Evolutionary conservation across 106 monocot genomes (phyloP).

Genomic region (Chionographis japonica): DNA sequence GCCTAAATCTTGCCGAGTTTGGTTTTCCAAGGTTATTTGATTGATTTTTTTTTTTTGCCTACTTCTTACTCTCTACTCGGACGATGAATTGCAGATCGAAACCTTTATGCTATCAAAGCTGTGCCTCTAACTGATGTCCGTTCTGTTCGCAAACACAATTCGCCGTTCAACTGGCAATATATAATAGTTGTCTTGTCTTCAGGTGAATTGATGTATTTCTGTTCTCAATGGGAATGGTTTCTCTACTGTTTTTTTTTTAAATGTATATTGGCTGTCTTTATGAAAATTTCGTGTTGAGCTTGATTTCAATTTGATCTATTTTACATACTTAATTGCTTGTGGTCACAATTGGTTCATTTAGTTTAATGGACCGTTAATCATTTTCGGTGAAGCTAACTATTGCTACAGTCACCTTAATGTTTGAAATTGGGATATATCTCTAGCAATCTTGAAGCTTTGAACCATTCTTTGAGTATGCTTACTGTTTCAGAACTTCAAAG

Average conservation of each 20-base stretch:
- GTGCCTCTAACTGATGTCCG: constrained; percentile 62
- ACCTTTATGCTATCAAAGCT: constrained; percentile 65
- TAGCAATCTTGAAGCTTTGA: too few species aligned
- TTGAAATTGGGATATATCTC: too few species aligned
- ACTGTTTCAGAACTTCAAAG: too few species aligned
- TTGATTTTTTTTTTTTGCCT: neutral
- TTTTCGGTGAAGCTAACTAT: too few species aligned
- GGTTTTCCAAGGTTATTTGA: neutral
- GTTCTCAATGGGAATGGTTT: neutral
- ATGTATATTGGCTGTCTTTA: too few species aligned
- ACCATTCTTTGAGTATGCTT: too few species aligned
- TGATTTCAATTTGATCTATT: too few species aligned
- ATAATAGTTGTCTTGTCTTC: constrained; percentile 88
- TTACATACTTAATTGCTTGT: too few species aligned
- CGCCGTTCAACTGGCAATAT: constrained; percentile 81
- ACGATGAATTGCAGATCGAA: constrained; percentile 52
- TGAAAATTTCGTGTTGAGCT: too few species aligned
- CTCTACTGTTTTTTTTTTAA: neutral
- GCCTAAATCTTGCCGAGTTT: neutral
- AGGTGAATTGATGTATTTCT: constrained; percentile 29
- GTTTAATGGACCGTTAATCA: too few species aligned
- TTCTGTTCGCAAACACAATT: constrained; percentile 75
- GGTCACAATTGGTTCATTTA: too few species aligned
- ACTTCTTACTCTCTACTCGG: constrained; percentile 1
- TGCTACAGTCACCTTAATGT: too few species aligned